Conservation (phyloP, 1,284 basidiomycete genomes). For the Taiwanofungus camphoratus region DNA sequence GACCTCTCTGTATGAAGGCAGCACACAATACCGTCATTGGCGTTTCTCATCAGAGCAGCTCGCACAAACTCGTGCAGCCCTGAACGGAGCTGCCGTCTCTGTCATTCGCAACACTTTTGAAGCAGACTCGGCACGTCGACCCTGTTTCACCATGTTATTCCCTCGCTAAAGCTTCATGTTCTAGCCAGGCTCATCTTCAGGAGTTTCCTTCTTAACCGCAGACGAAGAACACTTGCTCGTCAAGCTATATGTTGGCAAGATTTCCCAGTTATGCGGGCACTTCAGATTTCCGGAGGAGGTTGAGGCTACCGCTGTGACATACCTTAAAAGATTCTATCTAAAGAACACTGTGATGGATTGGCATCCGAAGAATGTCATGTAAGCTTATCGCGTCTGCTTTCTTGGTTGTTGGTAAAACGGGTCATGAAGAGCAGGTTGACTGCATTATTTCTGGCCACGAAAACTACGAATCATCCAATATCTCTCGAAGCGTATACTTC, state of each 20-base stretch:
- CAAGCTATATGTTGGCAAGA: slow-evolving; percentile 84
- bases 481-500: slow-evolving; percentile 80
- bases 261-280: slow-evolving; percentile 78
- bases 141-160: slow-evolving; percentile 10
- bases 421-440: slow-evolving; percentile 66
- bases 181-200: slow-evolving; percentile 62
- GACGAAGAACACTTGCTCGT: slow-evolving; percentile 88
- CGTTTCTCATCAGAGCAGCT: slow-evolving; percentile 73
- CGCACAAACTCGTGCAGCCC: slow-evolving; percentile 45
- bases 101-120: slow-evolving; percentile 76
- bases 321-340: slow-evolving; percentile 95
- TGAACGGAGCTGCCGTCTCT: slow-evolving; percentile 73
- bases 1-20: slow-evolving; percentile 64
- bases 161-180: slow-evolving; percentile 9
- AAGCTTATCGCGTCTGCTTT: slow-evolving; percentile 23
- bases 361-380: slow-evolving; percentile 99
- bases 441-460: slow-evolving; percentile 90
- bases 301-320: slow-evolving; percentile 87
- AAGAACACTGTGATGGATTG: slow-evolving; percentile 99
- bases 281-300: slow-evolving; percentile 90
- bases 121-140: slow-evolving; percentile 62
- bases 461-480: slow-evolving; percentile 93
- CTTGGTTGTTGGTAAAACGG: slow-evolving; percentile 1
- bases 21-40: slow-evolving; percentile 87
- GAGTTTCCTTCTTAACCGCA: slow-evolving; percentile 69